Evolutionary conservation across 2,329 filamentous ascomycete genomes (phyloP).

Genomic region (Diaporthe sp.): DNA sequence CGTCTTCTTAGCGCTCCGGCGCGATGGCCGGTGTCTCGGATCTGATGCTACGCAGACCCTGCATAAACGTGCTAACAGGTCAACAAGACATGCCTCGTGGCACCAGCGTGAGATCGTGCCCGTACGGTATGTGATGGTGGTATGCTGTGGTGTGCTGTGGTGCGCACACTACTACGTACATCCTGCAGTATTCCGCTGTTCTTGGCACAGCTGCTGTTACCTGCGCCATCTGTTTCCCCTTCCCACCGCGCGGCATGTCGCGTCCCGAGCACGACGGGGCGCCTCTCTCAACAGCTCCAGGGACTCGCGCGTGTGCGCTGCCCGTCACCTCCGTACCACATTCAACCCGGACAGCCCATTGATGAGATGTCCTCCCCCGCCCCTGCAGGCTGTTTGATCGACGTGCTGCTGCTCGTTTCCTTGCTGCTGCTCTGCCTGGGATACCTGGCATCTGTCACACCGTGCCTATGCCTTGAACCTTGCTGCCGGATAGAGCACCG

Average conservation of each 20-base stretch:
- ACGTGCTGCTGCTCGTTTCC: slow-evolving; percentile 15
- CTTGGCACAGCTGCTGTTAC: background rate
- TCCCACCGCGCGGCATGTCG: background rate
- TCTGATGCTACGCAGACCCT: slow-evolving; percentile 20
- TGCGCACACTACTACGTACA: background rate
- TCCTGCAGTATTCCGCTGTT: background rate
- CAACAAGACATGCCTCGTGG: slow-evolving; percentile 9
- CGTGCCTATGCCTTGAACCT: slow-evolving; percentile 9
- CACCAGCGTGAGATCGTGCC: slow-evolving; percentile 5
- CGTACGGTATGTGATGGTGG: background rate
- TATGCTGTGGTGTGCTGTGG: background rate
- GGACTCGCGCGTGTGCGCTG: background rate
- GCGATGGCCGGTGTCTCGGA: slow-evolving; percentile 19
- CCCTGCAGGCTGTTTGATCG: slow-evolving; percentile 19
- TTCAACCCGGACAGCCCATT: background rate
- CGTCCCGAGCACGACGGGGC: background rate
- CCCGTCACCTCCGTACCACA: background rate
- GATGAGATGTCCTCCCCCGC: background rate
- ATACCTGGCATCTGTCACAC: background rate
- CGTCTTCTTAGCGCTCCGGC: background rate
- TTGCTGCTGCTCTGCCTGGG: slow-evolving; percentile 7
- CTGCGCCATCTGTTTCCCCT: background rate
- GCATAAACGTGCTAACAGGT: slow-evolving; percentile 10
- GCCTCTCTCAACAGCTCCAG: background rate
- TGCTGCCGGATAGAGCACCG: slow-evolving; percentile 22